phyloP scores from a whole-genome alignment of 192 early-diverging fungal genomes.

The Mortierella alpina region DNA sequence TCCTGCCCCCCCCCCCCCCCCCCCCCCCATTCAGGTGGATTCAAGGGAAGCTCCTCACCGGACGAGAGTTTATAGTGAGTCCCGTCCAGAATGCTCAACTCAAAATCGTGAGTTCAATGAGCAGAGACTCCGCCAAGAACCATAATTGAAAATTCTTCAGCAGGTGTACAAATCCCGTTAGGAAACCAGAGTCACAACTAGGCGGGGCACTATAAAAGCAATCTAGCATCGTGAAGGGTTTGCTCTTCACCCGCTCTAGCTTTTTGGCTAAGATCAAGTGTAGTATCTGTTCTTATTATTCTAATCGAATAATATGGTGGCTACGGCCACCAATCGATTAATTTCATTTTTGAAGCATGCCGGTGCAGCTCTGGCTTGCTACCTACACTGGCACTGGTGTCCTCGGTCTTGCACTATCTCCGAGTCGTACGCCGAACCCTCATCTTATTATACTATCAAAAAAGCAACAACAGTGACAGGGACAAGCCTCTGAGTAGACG shows the following conservation, averaged over 20 bases:
- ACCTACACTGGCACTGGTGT: conserved; percentile 50
- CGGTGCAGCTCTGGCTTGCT: conserved; percentile 52
- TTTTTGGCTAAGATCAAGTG: conserved; percentile 91
- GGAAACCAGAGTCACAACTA: too few species aligned
- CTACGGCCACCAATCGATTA: conserved; percentile 49
- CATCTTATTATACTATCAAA: conserved; percentile 10
- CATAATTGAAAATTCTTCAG: too few species aligned
- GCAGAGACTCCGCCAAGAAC: neutral
- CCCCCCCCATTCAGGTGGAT: too few species aligned
- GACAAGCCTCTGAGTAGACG: neutral
- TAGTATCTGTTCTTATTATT: conserved; percentile 83
- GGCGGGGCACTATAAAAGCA: conserved; percentile 8
- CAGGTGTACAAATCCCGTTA: too few species aligned
- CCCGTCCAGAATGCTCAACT: too few species aligned
- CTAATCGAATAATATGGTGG: conserved; percentile 53
- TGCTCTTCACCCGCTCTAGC: conserved; percentile 76
- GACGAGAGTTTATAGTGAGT: too few species aligned
- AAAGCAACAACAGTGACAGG: neutral
- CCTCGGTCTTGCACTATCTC: conserved; percentile 57
- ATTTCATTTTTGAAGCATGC: conserved; percentile 50
- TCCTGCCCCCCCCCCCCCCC: too few species aligned
- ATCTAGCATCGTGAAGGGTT: neutral
- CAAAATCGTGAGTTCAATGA: too few species aligned
- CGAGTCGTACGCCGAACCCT: conserved; percentile 53
- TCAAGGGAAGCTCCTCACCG: too few species aligned